A percentile compares a stretch with the other conserved stretches of the same genome.
Evolutionary conservation across 345 rosid species (phyloP).

Genomic region (Bruguiera sexangula): DNA sequence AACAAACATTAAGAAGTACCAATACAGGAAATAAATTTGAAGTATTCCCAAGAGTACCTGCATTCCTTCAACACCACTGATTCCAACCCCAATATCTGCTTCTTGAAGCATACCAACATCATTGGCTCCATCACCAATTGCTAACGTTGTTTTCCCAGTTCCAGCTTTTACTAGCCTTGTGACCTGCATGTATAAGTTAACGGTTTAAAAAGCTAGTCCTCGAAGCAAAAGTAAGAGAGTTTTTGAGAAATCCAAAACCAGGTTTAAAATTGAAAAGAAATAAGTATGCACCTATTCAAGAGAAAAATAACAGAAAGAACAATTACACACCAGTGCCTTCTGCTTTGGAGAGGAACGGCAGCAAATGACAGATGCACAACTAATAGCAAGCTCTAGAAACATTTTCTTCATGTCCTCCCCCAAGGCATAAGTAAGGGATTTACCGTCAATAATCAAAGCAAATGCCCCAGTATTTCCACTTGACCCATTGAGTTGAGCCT

Average conservation of each 20-base stretch:
- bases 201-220: conserved; percentile 9
- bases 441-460: conserved; percentile 92
- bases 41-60: conserved; percentile 44
- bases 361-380: conserved; percentile 94
- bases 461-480: conserved; percentile 57
- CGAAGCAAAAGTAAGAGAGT: background rate
- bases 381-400: conserved; percentile 72
- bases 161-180: conserved; percentile 85
- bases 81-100: conserved; percentile 93
- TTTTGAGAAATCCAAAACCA: background rate
- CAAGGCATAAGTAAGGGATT: conserved; percentile 84
- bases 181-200: conserved; percentile 47
- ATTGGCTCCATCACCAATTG: conserved; percentile 96
- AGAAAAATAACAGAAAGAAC: background rate
- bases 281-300: background rate
- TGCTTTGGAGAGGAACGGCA: conserved; percentile 97
- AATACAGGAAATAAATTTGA: background rate
- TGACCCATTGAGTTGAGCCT: conserved; percentile 43
- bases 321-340: conserved; percentile 76
- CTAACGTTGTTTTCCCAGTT: conserved; percentile 76
- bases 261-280: background rate
- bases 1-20: background rate
- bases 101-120: conserved; percentile 99
- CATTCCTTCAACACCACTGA: conserved; percentile 99
- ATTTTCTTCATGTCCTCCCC: conserved; percentile 63